Evolutionary conservation across 345 rosid genomes (phyloP).

Genomic region (Gossypium bickii): DNA sequence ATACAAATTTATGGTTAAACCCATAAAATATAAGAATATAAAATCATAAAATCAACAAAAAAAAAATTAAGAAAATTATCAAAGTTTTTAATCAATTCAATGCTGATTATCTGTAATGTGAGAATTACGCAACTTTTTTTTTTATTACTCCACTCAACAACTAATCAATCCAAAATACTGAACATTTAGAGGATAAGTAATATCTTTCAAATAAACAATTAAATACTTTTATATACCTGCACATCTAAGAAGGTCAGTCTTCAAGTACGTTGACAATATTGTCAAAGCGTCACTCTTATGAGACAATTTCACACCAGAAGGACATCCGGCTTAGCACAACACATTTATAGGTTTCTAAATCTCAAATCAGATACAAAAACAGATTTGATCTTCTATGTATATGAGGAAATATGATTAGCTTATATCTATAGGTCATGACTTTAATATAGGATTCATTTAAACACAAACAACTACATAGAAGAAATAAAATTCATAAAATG

Average conservation of each 20-base stretch:
- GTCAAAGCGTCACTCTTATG: background rate
- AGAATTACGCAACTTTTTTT: background rate
- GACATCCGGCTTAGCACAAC: background rate
- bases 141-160: background rate
- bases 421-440: background rate
- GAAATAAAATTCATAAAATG: background rate
- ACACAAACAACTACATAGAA: background rate
- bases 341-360: background rate
- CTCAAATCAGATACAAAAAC: background rate
- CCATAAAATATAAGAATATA: background rate
- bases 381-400: background rate
- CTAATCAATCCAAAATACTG: background rate
- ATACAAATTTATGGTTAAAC: background rate
- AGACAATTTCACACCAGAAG: background rate
- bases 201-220: background rate
- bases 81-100: constrained; percentile 1
- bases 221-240: background rate
- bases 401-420: background rate
- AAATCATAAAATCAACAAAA: background rate
- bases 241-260: background rate
- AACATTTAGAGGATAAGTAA: background rate
- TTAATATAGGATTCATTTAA: background rate
- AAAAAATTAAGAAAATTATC: background rate
- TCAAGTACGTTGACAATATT: background rate
- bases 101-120: background rate